A percentile compares a stretch with the other conserved stretches of the same genome.
These are phyloP conservation scores for Euryodendron excelsum DNA, from an alignment of 148 eudicot genomes.

Conservation along the genomic window DNA sequence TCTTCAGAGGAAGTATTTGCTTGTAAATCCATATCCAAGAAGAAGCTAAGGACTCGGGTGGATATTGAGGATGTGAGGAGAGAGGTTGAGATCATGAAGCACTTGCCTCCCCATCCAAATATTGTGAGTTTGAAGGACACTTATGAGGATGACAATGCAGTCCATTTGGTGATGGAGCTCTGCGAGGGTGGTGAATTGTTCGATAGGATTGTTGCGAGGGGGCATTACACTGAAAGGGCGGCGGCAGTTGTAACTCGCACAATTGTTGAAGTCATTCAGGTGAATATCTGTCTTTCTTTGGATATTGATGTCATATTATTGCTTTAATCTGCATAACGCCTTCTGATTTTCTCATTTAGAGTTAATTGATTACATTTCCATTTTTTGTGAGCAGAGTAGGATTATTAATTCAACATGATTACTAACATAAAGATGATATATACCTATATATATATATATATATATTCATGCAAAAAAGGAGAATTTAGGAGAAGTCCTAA, in stretches of 20 bases:
- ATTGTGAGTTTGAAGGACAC: slow-evolving; percentile 60
- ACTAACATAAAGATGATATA: no score
- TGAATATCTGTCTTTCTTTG: slow-evolving; percentile 16
- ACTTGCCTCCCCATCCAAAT: slow-evolving; percentile 56
- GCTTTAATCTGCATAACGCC: no score
- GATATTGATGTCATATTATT: no score
- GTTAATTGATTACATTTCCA: no score
- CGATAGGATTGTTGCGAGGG: slow-evolving; percentile 66
- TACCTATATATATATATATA: no score
- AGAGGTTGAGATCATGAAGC: slow-evolving; percentile 69
- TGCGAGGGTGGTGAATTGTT: slow-evolving; percentile 77
- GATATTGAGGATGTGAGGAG: slow-evolving; percentile 71
- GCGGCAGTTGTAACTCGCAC: slow-evolving; percentile 58
- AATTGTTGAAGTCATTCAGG: slow-evolving; percentile 71
- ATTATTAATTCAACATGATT: no score
- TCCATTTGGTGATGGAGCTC: slow-evolving; percentile 68
- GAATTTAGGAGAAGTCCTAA: no score
- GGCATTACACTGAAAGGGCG: slow-evolving; percentile 72
- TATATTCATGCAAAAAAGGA: no score
- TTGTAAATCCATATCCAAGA: slow-evolving; percentile 66
- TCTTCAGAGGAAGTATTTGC: slow-evolving; percentile 40
- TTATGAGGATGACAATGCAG: slow-evolving; percentile 62
- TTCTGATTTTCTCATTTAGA: no score
- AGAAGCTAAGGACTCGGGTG: slow-evolving; percentile 56
- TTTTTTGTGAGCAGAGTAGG: no score